Conservation (phyloP, 805 yeast genomes). For the Ogataea allantospora region DNA sequence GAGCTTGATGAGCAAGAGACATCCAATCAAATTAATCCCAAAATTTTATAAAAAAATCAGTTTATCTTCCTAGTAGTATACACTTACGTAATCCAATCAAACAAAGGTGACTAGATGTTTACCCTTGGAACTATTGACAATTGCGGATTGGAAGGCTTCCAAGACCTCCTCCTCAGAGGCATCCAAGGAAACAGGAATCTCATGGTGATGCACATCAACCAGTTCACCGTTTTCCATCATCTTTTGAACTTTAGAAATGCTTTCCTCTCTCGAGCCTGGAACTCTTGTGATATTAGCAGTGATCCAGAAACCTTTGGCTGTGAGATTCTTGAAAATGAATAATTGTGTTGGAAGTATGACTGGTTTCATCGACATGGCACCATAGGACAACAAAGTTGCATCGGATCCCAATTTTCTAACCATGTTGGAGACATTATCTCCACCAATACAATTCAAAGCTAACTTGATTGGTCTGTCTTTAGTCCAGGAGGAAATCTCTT, state of each 20-base stretch:
- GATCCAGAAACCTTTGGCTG: conserved; percentile 91
- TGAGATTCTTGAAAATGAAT: conserved; percentile 85
- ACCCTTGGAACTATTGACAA: conserved; percentile 40
- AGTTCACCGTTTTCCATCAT: conserved; percentile 60
- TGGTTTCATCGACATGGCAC: conserved; percentile 97
- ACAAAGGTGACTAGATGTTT: conserved; percentile 42
- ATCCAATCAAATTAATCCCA: conserved; percentile 7
- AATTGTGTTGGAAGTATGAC: conserved; percentile 86
- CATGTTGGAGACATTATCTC: conserved; percentile 74
- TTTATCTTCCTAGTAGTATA: too few species aligned
- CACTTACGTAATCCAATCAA: conserved; percentile 3
- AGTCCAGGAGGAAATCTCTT: conserved; percentile 54
- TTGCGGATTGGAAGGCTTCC: conserved; percentile 42
- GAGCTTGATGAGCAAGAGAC: conserved; percentile 25
- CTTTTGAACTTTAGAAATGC: conserved; percentile 54
- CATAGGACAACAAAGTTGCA: conserved; percentile 85
- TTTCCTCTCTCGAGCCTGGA: conserved; percentile 57
- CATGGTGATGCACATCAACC: conserved; percentile 44
- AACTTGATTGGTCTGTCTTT: conserved; percentile 57
- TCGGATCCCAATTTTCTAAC: conserved; percentile 76
- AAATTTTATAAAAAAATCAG: conserved; percentile 1
- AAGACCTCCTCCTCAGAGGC: conserved; percentile 43
- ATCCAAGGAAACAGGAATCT: conserved; percentile 34
- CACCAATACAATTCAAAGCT: conserved; percentile 93
- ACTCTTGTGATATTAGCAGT: conserved; percentile 60